Percentiles rank a stretch among this genome's conserved stretches.
These are phyloP conservation scores for Spathaspora gorwiae DNA, from an alignment of 805 yeast species.

Conservation along the genomic window DNA sequence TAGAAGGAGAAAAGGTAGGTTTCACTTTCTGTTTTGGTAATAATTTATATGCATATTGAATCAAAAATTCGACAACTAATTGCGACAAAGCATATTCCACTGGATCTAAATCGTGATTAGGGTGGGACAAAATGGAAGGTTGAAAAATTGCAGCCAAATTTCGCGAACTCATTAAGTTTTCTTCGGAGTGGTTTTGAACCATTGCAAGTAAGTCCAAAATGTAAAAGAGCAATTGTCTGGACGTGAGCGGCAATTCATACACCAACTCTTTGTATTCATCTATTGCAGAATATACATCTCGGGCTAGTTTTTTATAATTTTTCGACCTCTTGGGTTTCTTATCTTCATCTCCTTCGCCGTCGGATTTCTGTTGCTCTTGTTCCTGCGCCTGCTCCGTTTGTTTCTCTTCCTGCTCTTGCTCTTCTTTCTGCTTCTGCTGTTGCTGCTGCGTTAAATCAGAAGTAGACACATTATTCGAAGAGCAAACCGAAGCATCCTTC, in stretches of 20 bases:
- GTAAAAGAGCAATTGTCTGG: constrained; percentile 80
- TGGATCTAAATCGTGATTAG: constrained; percentile 87
- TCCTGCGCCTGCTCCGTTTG: neutral
- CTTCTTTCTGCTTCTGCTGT: neutral
- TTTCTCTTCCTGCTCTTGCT: neutral
- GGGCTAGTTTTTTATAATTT: constrained; percentile 53
- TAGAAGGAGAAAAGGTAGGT: neutral
- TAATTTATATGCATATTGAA: constrained; percentile 77
- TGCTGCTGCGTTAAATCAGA: neutral
- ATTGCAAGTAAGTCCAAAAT: constrained; percentile 80
- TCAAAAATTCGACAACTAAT: constrained; percentile 80
- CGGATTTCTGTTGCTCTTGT: neutral
- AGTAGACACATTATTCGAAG: neutral
- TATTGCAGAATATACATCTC: constrained; percentile 65
- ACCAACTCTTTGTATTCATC: constrained; percentile 68
- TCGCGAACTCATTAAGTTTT: constrained; percentile 86
- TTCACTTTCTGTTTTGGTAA: constrained; percentile 39
- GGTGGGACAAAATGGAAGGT: constrained; percentile 92
- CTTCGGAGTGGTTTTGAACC: constrained; percentile 72
- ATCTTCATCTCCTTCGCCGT: too few relatives aligned
- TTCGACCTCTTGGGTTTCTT: constrained; percentile 30
- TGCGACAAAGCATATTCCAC: constrained; percentile 86
- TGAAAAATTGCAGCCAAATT: constrained; percentile 95
- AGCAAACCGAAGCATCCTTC: neutral
- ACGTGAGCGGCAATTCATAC: constrained; percentile 65